phyloP scores from a whole-genome alignment of 768 basidiomycete genomes.

The Tulasnella sp. region DNA sequence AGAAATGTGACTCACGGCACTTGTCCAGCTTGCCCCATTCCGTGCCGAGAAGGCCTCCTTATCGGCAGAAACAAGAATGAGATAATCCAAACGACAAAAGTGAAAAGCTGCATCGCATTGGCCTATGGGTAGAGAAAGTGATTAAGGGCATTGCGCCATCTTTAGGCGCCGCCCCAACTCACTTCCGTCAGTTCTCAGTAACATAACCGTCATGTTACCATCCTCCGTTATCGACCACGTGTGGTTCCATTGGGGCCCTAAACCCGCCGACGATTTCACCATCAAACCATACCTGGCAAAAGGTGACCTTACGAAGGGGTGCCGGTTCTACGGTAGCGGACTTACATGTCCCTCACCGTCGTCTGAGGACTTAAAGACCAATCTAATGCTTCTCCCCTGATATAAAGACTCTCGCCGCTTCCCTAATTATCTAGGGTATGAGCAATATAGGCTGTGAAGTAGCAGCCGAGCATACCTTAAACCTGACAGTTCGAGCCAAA shows the following conservation, averaged over 20 bases:
- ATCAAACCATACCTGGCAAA: neutral
- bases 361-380: too few species aligned
- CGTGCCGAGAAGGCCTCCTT: neutral
- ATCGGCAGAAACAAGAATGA: neutral
- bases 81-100: neutral
- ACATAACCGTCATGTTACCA: neutral
- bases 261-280: neutral
- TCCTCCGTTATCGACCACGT: neutral
- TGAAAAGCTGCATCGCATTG: neutral
- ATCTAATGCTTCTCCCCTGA: too few species aligned
- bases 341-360: too few species aligned
- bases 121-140: neutral
- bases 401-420: too few species aligned
- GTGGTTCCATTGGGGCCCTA: neutral
- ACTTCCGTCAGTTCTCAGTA: neutral
- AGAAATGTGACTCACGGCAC: neutral
- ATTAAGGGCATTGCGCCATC: neutral
- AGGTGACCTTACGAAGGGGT: too few species aligned
- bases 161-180: neutral
- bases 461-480: too few species aligned
- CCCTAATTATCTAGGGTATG: too few species aligned
- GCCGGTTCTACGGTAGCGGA: too few species aligned
- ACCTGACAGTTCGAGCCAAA: too few species aligned
- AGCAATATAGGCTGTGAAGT: too few species aligned
- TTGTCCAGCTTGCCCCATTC: neutral